These are phyloP conservation scores for Macrophomina tecta DNA, from an alignment of 2,329 filamentous ascomycete species.

Conservation along the genomic window DNA sequence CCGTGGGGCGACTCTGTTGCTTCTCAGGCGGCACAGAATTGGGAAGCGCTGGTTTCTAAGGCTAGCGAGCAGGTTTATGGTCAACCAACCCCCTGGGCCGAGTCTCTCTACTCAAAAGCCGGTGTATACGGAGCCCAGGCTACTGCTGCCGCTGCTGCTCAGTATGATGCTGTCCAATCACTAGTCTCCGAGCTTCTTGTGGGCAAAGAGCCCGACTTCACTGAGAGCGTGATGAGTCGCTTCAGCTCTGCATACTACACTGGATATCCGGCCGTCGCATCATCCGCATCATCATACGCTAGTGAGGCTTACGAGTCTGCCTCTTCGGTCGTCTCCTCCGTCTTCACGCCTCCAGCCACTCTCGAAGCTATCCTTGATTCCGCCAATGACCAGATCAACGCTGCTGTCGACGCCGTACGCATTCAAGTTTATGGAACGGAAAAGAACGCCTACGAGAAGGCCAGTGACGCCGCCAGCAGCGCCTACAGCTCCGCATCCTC, in stretches of 20 bases:
- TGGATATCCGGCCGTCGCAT: constrained; percentile 62
- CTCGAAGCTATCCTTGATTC: constrained; percentile 64
- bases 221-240: constrained; percentile 76
- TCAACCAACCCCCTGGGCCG: constrained; percentile 60
- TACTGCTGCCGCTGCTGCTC: constrained; percentile 64
- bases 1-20: constrained; percentile 30
- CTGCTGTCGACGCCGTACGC: constrained; percentile 65
- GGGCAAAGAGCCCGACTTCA: constrained; percentile 81
- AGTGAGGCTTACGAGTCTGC: constrained; percentile 56
- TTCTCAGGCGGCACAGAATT: constrained; percentile 65
- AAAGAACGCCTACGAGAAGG: constrained; percentile 61
- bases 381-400: constrained; percentile 63
- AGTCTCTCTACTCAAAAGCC: constrained; percentile 58
- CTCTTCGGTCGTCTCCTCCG: constrained; percentile 53
- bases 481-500: constrained; percentile 58
- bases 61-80: constrained; percentile 75
- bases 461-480: constrained; percentile 59
- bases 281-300: constrained; percentile 61
- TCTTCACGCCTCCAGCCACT: constrained; percentile 63
- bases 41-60: constrained; percentile 67
- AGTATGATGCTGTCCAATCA: constrained; percentile 73
- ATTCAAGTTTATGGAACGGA: constrained; percentile 63
- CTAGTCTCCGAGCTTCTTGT: constrained; percentile 77
- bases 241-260: constrained; percentile 75
- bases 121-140: constrained; percentile 67